phyloP scores from a whole-genome alignment of 164 flowering plant genomes.

The Stephania japonica region DNA sequence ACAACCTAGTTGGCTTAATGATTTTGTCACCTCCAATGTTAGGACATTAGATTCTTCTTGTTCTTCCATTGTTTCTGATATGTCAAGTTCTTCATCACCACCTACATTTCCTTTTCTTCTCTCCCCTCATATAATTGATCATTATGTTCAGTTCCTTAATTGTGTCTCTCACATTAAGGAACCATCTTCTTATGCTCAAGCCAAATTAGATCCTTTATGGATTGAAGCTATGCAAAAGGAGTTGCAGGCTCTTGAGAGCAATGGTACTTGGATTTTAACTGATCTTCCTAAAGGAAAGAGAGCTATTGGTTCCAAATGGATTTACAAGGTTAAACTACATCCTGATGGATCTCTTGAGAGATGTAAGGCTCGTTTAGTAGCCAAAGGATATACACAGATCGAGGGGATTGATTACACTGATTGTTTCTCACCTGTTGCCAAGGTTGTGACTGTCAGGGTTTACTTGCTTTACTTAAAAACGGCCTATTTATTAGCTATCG shows the following conservation, averaged over 20 bases:
- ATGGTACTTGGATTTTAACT: neutral
- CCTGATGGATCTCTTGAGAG: neutral
- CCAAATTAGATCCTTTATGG: neutral
- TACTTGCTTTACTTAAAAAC: neutral
- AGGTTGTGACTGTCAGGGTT: neutral
- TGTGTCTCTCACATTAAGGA: neutral
- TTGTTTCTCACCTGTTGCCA: neutral
- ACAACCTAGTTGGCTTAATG: neutral
- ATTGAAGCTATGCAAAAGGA: neutral
- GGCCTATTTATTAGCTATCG: too few relatives aligned
- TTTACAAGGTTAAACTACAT: neutral
- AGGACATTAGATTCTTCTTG: neutral
- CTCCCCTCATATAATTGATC: neutral
- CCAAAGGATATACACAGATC: neutral
- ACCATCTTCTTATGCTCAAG: neutral
- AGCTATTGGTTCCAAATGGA: neutral
- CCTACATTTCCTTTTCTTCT: neutral
- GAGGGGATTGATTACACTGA: neutral
- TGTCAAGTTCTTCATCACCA: too few relatives aligned
- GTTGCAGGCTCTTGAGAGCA: neutral
- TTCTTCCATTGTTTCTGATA: neutral
- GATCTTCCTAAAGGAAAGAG: neutral
- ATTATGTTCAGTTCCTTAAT: neutral
- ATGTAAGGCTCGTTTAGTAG: neutral
- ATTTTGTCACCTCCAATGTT: neutral